Base-by-base conservation (phyloP, 345 rosid genomes). In the Pistacia vera region DNA sequence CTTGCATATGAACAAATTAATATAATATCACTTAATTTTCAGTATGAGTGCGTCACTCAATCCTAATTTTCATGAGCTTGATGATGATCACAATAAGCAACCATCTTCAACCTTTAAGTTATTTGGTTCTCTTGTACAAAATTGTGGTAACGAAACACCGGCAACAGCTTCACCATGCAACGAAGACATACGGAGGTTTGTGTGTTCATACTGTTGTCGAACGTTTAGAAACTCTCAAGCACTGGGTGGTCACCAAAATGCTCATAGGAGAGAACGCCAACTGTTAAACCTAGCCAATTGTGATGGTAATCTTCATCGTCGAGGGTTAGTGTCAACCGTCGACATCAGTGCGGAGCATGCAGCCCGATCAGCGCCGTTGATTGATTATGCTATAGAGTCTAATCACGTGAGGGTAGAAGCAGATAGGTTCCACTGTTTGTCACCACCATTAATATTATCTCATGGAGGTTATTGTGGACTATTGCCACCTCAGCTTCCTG, bases 241-340 rank as follows among this genome's bases (percentile, higher is more conserved):
- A 38, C 73, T 88, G 57, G 91, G 91, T 1, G 89, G 91, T 33
- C 91, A 88, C 71, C 89, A 88, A 76, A 88, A 88, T 59, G 91
- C 91, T 1, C 91, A 88, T 78, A 85, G 82, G 75, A 83, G 82
- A 64, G 89, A 88, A 66, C 86, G 89, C 63, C 86, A 83, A 71
- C 85, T 75, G 69, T 83, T 83, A 16, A 88, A 84, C 81, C 83
- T 80, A 67, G 78, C 73, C 75, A 77, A 75, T 28, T 41, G 60
- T 14, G 16, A 28, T 25, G 60, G 16, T 16, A 5, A 44, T 59
- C n/a, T 18, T 58, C 46, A 46, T 36, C 70, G 46, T 4, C 77
- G 72, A 36, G 54, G 73, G 54, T 52, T 49, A 22, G 48, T 59
- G 58, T 17, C 81, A 33, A 20, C 73, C 13, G 56, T 48, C 30